Conservation (phyloP, 306 rosid species). For the Hippophae rhamnoides region DNA sequence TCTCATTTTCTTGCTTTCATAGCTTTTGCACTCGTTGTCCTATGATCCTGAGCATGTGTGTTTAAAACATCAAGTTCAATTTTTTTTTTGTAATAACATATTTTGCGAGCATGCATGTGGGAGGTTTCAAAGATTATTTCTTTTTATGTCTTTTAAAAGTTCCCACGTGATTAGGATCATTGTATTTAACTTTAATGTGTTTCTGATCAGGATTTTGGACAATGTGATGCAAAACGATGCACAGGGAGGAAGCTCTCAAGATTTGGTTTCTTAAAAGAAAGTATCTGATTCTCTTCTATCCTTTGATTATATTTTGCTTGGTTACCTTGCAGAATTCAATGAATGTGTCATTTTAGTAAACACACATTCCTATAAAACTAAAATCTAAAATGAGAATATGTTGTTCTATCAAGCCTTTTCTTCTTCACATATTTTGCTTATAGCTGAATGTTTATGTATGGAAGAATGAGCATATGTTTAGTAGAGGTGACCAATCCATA, state of each 20-base stretch:
- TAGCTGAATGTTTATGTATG: no score
- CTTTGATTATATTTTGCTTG: neutral
- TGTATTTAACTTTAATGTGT: slow-evolving; percentile 20
- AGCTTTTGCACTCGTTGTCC: no score
- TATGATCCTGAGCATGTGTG: no score
- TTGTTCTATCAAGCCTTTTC: no score
- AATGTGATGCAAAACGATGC: slow-evolving; percentile 86
- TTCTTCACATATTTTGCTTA: no score
- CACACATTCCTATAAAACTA: neutral
- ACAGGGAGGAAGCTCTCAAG: slow-evolving; percentile 95
- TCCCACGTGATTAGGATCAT: neutral
- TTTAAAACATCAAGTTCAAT: no score
- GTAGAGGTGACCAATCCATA: neutral
- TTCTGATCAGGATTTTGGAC: slow-evolving; percentile 77
- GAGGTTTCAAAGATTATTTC: no score
- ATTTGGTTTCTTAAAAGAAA: slow-evolving; percentile 62
- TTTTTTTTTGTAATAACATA: no score
- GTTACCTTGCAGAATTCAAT: neutral
- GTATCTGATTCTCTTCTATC: slow-evolving; percentile 22
- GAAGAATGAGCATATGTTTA: no score
- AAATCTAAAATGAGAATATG: no score
- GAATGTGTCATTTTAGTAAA: neutral
- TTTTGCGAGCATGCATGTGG: no score
- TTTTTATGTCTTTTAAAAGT: neutral
- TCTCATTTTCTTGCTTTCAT: no score